Percentiles rank a stretch among this genome's conserved stretches.
Conservation (phyloP, 2,329 filamentous ascomycete species). For the Microsporum audouinii region DNA sequence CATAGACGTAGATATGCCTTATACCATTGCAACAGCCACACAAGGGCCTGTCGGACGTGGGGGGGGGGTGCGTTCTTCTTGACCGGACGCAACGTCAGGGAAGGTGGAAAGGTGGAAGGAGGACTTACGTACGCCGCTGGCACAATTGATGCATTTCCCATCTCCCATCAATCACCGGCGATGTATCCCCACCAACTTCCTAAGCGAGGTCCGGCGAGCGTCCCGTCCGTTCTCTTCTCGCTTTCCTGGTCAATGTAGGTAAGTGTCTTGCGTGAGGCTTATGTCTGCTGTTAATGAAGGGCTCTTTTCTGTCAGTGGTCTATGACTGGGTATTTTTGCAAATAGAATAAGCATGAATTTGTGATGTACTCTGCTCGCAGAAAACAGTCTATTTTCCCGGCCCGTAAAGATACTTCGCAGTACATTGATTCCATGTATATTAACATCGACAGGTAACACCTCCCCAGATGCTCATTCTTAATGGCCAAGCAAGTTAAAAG, state of each 20-base stretch:
- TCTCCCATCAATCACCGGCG: background rate
- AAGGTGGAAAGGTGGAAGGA: background rate
- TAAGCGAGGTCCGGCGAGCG: background rate
- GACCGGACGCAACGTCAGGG: background rate
- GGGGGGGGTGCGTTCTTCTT: background rate
- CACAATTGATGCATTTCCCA: background rate
- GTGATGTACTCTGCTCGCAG: too few species aligned
- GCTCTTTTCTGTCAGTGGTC: too few species aligned
- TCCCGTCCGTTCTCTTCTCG: background rate
- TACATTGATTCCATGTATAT: too few species aligned
- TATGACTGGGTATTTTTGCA: too few species aligned
- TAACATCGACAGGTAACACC: too few species aligned
- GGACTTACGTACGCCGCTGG: background rate
- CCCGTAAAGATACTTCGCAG: too few species aligned
- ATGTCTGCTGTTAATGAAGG: background rate
- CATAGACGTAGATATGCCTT: background rate
- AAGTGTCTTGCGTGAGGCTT: background rate
- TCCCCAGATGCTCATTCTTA: background rate
- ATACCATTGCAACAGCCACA: background rate
- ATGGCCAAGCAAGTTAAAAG: background rate
- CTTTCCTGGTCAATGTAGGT: background rate
- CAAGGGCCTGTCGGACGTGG: background rate
- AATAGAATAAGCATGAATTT: too few species aligned
- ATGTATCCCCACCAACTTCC: background rate
- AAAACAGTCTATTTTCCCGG: too few species aligned